These are phyloP conservation scores for Trichoderma harzianum DNA, from an alignment of 2,329 filamentous ascomycete species.

Conservation along the genomic window DNA sequence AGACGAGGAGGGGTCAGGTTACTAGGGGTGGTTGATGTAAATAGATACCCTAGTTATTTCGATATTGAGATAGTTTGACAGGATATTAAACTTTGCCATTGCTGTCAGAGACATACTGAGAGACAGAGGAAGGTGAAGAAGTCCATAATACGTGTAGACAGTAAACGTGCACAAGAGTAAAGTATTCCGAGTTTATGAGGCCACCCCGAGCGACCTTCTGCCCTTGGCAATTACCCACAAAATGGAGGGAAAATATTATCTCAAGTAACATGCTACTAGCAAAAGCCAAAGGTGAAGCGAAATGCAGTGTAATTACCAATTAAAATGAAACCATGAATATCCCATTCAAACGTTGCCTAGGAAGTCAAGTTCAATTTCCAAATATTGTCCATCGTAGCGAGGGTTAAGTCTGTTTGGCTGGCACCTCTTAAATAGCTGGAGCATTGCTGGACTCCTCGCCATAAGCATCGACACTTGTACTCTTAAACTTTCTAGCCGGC, in stretches of 20 bases:
- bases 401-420: neutral
- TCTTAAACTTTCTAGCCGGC: conserved; percentile 30
- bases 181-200: too few relatives aligned
- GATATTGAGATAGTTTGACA: neutral
- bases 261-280: neutral
- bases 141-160: neutral
- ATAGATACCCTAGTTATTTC: neutral
- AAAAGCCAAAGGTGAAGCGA: neutral
- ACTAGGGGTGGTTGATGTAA: neutral
- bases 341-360: neutral
- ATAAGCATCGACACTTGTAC: neutral
- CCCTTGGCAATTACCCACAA: too few relatives aligned
- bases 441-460: neutral
- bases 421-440: neutral
- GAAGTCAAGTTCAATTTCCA: neutral
- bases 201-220: too few relatives aligned
- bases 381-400: neutral
- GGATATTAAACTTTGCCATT: neutral
- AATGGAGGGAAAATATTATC: too few relatives aligned
- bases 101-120: neutral
- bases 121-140: neutral
- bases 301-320: neutral
- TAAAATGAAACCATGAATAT: neutral
- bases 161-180: neutral
- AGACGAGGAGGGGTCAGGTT: neutral